Percentiles rank a stretch among this genome's conserved stretches.
These are phyloP conservation scores for Candida nanaspora DNA, from an alignment of 805 yeast species.

Conservation along the genomic window DNA sequence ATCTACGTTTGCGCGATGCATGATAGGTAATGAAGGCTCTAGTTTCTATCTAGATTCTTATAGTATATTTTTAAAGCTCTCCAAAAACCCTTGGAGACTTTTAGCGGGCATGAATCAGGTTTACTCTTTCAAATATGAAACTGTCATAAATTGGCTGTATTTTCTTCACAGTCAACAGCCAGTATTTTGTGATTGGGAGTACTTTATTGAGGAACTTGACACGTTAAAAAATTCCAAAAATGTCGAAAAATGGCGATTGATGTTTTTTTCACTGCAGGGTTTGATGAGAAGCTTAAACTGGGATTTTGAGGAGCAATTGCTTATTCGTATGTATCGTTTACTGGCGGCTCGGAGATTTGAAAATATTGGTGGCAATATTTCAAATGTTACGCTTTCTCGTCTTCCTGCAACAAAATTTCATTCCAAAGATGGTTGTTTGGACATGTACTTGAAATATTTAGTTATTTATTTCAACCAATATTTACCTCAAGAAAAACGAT, in stretches of 20 bases:
- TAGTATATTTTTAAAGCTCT: slow-evolving; percentile 10
- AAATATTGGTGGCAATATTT: slow-evolving; percentile 13
- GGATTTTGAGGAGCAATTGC: slow-evolving; percentile 23
- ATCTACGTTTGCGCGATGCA: slow-evolving; percentile 6
- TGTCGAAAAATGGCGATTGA: slow-evolving; percentile 6
- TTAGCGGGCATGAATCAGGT: slow-evolving; percentile 10
- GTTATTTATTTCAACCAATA: slow-evolving; percentile 14
- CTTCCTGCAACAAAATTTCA: slow-evolving; percentile 8
- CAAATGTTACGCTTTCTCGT: slow-evolving; percentile 7
- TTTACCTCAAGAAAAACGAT: slow-evolving; percentile 9
- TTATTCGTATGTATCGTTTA: slow-evolving; percentile 20
- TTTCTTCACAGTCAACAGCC: slow-evolving; percentile 16
- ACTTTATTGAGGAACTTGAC: slow-evolving; percentile 16
- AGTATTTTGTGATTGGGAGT: slow-evolving; percentile 25
- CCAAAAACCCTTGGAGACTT: slow-evolving; percentile 20
- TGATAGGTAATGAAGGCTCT: slow-evolving; percentile 7
- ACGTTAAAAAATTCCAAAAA: slow-evolving; percentile 1
- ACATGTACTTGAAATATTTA: slow-evolving; percentile 24
- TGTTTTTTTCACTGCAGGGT: slow-evolving; percentile 14
- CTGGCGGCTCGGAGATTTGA: slow-evolving; percentile 21
- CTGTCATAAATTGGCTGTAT: slow-evolving; percentile 17
- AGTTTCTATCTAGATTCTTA: slow-evolving; percentile 15
- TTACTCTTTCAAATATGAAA: slow-evolving; percentile 7
- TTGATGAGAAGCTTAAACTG: slow-evolving; percentile 18
- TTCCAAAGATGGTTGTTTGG: slow-evolving; percentile 22